Conservation (phyloP, 257 asterid genomes). For the Solanum phureja region DNA sequence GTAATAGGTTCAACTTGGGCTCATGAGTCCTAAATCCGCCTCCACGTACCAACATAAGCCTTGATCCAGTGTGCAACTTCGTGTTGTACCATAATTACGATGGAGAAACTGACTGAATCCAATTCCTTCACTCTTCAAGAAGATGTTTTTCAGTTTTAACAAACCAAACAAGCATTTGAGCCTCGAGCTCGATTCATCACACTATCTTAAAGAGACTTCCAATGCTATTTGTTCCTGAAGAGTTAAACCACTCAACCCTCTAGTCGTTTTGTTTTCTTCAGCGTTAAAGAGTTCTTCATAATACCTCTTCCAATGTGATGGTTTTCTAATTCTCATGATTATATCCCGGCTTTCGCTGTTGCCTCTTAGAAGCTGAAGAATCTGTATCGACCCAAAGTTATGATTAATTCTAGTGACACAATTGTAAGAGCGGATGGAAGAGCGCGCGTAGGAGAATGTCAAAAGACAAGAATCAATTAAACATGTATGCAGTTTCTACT, state of each 20-base stretch:
- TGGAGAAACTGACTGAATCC: neutral
- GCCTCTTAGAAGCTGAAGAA: slow-evolving; percentile 73
- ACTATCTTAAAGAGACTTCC: slow-evolving; percentile 16
- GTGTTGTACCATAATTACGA: neutral
- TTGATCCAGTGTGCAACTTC: neutral
- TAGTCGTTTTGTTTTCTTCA: slow-evolving; percentile 32
- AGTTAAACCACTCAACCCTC: slow-evolving; percentile 8
- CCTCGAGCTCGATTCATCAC: neutral
- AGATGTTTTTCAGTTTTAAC: neutral
- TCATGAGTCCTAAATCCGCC: neutral
- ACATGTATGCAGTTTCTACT: neutral
- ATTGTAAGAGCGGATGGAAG: neutral
- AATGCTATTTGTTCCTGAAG: slow-evolving; percentile 16
- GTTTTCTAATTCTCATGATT: slow-evolving; percentile 54
- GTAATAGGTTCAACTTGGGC: neutral
- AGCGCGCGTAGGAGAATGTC: neutral
- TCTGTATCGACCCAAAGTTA: slow-evolving; percentile 23
- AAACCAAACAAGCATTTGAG: neutral
- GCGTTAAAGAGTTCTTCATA: slow-evolving; percentile 72
- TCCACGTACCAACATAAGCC: neutral
- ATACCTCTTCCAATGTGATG: slow-evolving; percentile 76
- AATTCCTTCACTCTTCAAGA: neutral
- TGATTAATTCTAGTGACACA: neutral
- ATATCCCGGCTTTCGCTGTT: slow-evolving; percentile 72
- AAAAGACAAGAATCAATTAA: neutral